A percentile compares a stretch with the other conserved stretches of the same genome.
Evolutionary conservation across 2,329 filamentous ascomycete genomes (phyloP).

Genomic region (Nemania bipapillata): DNA sequence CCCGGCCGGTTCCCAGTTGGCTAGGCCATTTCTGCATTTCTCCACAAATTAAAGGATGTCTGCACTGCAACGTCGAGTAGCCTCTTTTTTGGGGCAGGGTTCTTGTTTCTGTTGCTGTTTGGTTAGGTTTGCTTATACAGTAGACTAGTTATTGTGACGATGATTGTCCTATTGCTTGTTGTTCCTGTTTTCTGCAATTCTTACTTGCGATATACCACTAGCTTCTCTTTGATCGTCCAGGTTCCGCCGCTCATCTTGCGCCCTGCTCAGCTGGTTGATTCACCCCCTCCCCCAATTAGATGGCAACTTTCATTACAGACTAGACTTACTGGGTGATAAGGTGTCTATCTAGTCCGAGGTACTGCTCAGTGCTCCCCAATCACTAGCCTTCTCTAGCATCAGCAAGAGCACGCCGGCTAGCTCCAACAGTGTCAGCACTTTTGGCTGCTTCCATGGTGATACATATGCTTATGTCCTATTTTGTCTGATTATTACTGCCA

Average conservation of each 20-base stretch:
- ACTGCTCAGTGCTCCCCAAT: slow-evolving; percentile 11
- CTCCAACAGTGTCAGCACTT: slow-evolving; percentile 5
- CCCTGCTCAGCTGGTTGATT: slow-evolving; percentile 32
- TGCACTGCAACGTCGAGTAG: slow-evolving; percentile 29
- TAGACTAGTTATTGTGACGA: slow-evolving; percentile 21
- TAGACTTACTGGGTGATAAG: slow-evolving; percentile 14
- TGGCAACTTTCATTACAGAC: slow-evolving; percentile 1
- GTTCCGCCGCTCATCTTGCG: slow-evolving; percentile 17
- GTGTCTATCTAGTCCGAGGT: slow-evolving; percentile 2
- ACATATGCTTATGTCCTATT: slow-evolving; percentile 23
- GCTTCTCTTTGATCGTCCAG: slow-evolving; percentile 19
- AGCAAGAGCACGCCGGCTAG: slow-evolving; percentile 9
- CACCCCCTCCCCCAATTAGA: slow-evolving; percentile 2
- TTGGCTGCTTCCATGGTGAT: slow-evolving; percentile 13
- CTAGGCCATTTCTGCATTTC: slow-evolving; percentile 27
- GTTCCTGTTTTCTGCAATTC: slow-evolving; percentile 18
- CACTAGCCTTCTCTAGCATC: slow-evolving; percentile 18
- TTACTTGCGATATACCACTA: slow-evolving; percentile 5
- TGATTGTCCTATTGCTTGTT: slow-evolving; percentile 20
- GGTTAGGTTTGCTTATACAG: slow-evolving; percentile 10
- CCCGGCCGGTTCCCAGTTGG: slow-evolving; percentile 22
- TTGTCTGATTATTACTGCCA: slow-evolving; percentile 9
- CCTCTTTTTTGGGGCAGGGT: slow-evolving; percentile 26
- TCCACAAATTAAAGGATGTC: slow-evolving; percentile 36
- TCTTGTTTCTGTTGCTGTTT: slow-evolving; percentile 16